These are phyloP conservation scores for Gyromitra esculenta DNA, from an alignment of 2,329 filamentous ascomycete species.

Conservation along the genomic window DNA sequence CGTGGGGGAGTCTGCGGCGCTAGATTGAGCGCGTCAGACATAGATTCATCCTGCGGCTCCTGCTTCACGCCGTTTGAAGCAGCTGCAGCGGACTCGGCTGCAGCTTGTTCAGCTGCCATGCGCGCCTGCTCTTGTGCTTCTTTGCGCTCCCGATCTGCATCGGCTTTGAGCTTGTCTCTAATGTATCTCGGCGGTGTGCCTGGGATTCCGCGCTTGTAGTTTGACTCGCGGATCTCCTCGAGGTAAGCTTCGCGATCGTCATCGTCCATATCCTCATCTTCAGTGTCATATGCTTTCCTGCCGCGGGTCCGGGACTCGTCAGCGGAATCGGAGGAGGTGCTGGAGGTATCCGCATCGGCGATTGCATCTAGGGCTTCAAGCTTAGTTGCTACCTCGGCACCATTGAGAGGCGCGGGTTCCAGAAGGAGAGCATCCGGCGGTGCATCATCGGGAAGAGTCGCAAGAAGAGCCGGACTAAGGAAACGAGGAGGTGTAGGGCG, in stretches of 20 bases:
- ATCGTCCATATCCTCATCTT: conserved; percentile 54
- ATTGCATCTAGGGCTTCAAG: conserved; percentile 46
- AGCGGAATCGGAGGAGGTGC: conserved; percentile 45
- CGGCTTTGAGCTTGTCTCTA: conserved; percentile 52
- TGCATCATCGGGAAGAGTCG: conserved; percentile 43
- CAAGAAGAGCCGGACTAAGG: conserved; percentile 59
- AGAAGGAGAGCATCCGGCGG: conserved; percentile 22
- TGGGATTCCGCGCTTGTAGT: conserved; percentile 53
- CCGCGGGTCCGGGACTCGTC: conserved; percentile 38
- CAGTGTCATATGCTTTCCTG: conserved; percentile 44
- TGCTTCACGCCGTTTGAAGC: conserved; percentile 47
- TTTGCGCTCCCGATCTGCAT: conserved; percentile 52
- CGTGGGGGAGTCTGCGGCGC: conserved; percentile 45
- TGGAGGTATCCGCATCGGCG: conserved; percentile 41
- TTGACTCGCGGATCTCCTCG: conserved; percentile 53
- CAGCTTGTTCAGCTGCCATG: conserved; percentile 48
- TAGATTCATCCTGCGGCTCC: conserved; percentile 46
- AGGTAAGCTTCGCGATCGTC: conserved; percentile 54
- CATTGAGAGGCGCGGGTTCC: conserved; percentile 36
- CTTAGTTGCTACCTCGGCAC: conserved; percentile 40
- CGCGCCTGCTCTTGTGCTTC: conserved; percentile 46
- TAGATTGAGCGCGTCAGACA: conserved; percentile 33
- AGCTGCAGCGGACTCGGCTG: conserved; percentile 13
- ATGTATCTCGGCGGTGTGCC: conserved; percentile 53
- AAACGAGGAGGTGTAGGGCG: conserved; percentile 61